A percentile compares a stretch with the other conserved stretches of the same genome.
Conservation (phyloP, 495 filamentous ascomycete species). For the Jackrogersella multiformis region DNA sequence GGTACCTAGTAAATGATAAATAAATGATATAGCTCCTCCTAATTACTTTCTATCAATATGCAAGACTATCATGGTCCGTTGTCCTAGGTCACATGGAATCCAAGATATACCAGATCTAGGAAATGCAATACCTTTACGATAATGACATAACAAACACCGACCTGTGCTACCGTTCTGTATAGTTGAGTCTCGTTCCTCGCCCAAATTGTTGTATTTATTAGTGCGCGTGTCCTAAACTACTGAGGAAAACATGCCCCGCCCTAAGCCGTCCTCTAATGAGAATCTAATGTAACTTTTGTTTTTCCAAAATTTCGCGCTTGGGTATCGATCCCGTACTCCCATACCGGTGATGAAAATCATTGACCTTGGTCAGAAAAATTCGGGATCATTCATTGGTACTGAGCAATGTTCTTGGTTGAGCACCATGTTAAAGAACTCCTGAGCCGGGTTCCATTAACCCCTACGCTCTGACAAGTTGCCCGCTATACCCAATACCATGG, state of each 20-base stretch:
- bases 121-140: conserved; percentile 9
- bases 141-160: conserved; percentile 2
- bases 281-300: conserved; percentile 29
- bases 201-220: conserved; percentile 2
- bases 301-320: conserved; percentile 27
- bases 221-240: background rate
- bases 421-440: background rate
- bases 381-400: background rate
- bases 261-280: conserved; percentile 22
- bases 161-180: background rate
- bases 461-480: conserved; percentile 38
- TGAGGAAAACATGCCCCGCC: background rate
- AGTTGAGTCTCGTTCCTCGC: conserved; percentile 1
- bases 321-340: conserved; percentile 36
- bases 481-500: conserved; percentile 44
- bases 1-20: background rate
- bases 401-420: background rate
- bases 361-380: conserved; percentile 8
- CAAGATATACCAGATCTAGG: background rate
- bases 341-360: conserved; percentile 24
- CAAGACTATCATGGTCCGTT: background rate
- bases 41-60: conserved; percentile 15
- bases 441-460: conserved; percentile 9
- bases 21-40: conserved; percentile 7
- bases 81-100: background rate